Evolutionary conservation across 2,329 filamentous ascomycete species (phyloP).

Genomic region (Didymella lethalis): DNA sequence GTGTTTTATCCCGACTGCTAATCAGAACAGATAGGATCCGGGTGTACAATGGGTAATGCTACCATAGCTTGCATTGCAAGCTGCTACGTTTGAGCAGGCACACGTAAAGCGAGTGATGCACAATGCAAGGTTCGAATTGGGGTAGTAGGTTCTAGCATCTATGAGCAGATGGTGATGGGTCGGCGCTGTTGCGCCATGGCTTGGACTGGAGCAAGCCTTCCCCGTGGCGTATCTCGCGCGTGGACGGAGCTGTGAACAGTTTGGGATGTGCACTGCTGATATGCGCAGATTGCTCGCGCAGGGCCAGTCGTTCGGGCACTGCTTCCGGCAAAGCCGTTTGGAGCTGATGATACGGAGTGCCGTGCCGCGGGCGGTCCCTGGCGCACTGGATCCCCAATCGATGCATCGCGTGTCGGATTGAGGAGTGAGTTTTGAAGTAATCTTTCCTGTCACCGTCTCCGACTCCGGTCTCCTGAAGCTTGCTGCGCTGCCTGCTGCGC

Average conservation of each 20-base stretch:
- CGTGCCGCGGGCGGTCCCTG: neutral
- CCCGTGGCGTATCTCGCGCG: neutral
- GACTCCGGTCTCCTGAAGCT: constrained; percentile 48
- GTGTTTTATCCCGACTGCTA: neutral
- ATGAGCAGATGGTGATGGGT: neutral
- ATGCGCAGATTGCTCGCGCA: neutral
- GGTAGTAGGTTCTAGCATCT: neutral
- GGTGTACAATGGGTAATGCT: neutral
- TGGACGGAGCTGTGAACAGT: neutral
- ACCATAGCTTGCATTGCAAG: neutral
- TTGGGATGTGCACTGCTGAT: neutral
- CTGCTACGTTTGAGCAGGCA: neutral
- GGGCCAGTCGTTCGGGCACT: neutral
- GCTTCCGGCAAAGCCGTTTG: neutral
- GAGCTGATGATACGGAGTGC: neutral
- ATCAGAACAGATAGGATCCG: no score
- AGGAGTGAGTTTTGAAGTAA: no score
- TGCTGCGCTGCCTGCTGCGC: constrained; percentile 50
- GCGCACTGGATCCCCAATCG: neutral
- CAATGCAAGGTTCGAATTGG: neutral
- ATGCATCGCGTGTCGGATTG: neutral
- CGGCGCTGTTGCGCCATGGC: neutral
- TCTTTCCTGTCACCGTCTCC: constrained; percentile 38
- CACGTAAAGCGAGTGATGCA: neutral
- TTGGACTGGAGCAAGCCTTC: neutral